Evolutionary conservation across 2,329 filamentous ascomycete species (phyloP).

Genomic region (Penicillium sp.): DNA sequence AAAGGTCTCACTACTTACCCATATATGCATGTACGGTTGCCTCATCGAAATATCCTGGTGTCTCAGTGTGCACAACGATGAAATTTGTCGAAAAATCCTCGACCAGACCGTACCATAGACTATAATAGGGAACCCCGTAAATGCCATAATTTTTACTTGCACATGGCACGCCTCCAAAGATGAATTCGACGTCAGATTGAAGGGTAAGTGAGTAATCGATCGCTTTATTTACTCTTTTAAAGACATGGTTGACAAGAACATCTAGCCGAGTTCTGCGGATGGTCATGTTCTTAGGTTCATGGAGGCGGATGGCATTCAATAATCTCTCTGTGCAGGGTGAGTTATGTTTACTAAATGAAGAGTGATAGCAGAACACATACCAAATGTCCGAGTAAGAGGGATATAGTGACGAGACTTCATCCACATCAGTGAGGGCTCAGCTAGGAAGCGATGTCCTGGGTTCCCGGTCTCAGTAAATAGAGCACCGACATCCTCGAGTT

Average conservation of each 20-base stretch:
- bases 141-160: not conserved
- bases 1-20: not conserved
- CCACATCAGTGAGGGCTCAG: not conserved
- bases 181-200: not conserved
- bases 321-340: not conserved
- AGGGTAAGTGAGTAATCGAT: not conserved
- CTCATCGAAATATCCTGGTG: constrained; percentile 1
- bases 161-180: not conserved
- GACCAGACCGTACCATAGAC: constrained; percentile 3
- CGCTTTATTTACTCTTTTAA: not conserved
- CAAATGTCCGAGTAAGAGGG: not conserved
- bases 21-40: constrained; percentile 5
- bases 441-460: not conserved
- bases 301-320: not conserved
- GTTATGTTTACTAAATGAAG: not conserved
- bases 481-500: not conserved
- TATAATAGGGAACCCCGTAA: constrained; percentile 3
- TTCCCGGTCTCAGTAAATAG: not conserved
- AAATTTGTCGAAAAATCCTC: constrained; percentile 2
- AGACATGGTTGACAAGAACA: not conserved
- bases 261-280: not conserved
- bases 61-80: constrained; percentile 4
- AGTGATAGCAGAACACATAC: not conserved
- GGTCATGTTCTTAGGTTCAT: not conserved
- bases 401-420: not conserved